phyloP scores from a whole-genome alignment of 768 basidiomycete species.

The Butyriboletus loyo region DNA sequence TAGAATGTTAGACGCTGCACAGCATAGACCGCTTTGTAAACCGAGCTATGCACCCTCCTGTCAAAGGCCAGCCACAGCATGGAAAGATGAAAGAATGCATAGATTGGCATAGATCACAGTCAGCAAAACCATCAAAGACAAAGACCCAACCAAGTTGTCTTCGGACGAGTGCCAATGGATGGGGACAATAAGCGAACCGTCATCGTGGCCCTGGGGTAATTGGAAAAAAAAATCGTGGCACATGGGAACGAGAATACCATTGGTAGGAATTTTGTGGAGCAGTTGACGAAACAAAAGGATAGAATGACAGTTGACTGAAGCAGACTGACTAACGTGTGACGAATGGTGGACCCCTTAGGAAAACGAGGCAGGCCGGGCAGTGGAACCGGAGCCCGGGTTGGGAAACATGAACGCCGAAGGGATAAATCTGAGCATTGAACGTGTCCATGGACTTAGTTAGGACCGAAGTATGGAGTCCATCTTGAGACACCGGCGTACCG shows the following conservation, averaged over 20 bases:
- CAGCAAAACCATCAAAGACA: conserved; percentile 2
- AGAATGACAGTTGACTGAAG: conserved; percentile 6
- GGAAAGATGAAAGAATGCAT: conserved; percentile 10
- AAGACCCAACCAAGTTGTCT: conserved; percentile 5
- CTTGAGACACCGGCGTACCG: conserved; percentile 7
- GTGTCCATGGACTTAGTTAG: conserved; percentile 22
- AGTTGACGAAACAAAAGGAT: conserved; percentile 6
- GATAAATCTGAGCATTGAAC: conserved; percentile 4
- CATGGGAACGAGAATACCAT: conserved; percentile 6
- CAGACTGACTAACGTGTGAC: conserved; percentile 13
- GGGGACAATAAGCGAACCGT: conserved; percentile 6
- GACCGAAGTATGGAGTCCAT: conserved; percentile 11
- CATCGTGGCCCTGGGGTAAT: conserved; percentile 26
- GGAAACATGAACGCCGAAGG: conserved; percentile 15
- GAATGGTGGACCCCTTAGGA: conserved; percentile 5
- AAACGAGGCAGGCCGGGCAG: conserved; percentile 21
- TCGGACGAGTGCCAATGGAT: not conserved
- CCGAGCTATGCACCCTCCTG: conserved; percentile 5
- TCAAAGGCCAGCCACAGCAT: conserved; percentile 21
- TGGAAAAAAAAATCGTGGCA: conserved; percentile 1
- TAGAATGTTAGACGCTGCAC: conserved; percentile 29
- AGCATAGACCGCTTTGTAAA: conserved; percentile 22
- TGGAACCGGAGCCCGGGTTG: conserved; percentile 12
- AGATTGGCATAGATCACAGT: conserved; percentile 5
- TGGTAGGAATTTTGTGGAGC: conserved; percentile 17